Evolutionary conservation across 139 green algal species (phyloP).

Genomic region (Chlorella sp.): DNA sequence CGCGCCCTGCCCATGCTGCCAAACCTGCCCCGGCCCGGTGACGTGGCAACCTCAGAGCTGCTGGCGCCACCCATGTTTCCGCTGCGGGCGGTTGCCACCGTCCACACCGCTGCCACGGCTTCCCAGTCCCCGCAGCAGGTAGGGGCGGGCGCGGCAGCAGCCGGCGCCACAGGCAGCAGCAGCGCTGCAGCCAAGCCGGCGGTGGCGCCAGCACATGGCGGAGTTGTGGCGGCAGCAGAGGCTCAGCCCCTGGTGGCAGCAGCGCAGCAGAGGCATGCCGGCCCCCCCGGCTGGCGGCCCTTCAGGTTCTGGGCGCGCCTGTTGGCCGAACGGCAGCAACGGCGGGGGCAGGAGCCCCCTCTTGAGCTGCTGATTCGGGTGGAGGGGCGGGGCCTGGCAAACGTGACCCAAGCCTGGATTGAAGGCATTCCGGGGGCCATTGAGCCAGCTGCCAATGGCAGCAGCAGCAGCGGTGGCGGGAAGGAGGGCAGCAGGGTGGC

Average conservation of each 20-base stretch:
- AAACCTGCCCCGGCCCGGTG: constrained; percentile 17
- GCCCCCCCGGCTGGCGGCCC: background rate
- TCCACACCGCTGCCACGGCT: background rate
- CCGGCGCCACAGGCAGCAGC: too few relatives aligned
- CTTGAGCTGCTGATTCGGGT: constrained; percentile 39
- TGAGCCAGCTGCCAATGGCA: background rate
- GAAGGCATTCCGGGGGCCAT: background rate
- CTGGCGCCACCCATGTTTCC: constrained; percentile 39
- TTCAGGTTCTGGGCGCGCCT: background rate
- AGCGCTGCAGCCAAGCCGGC: background rate
- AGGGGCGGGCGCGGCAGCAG: background rate
- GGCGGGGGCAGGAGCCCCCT: background rate
- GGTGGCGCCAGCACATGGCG: background rate
- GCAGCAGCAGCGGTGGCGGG: background rate
- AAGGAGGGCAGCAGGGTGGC: background rate
- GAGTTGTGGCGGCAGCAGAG: too few relatives aligned
- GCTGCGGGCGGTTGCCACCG: constrained; percentile 7
- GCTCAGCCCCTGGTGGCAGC: background rate
- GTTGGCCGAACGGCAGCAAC: constrained; percentile 6
- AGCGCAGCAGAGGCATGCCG: background rate
- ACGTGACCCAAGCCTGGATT: constrained; percentile 26
- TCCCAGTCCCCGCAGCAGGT: background rate
- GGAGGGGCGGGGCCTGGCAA: constrained; percentile 36
- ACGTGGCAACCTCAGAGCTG: constrained; percentile 28
- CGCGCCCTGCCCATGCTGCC: constrained; percentile 31